Base-by-base conservation (phyloP, 2,329 filamentous ascomycete species). In the Penicillium rolfsii region DNA sequence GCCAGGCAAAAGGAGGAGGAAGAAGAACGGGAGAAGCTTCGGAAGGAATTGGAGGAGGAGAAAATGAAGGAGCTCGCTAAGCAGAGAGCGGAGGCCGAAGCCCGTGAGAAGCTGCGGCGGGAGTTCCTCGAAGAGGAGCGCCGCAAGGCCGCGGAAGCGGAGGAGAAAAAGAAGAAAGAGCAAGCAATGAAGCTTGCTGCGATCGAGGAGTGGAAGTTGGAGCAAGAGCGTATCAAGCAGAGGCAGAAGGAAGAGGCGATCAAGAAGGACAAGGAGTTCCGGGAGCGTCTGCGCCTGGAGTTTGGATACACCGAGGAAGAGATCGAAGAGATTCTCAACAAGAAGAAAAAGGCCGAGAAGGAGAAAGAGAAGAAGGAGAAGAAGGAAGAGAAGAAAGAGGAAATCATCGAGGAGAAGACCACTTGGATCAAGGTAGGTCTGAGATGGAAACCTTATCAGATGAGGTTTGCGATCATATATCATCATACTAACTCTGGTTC, bases 361-460 rank as follows among this genome's bases (percentile, higher is more conserved):
- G 38, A 72, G 33, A 58, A 70, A 43, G 56, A 70, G 16, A 60
- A 72, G 16, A 49, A 71, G 30, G 67, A 72, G 22, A 57, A 69
- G 72, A 74, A 61, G 72, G 73, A 74, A 30, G 67, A 72, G 60
- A 62, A 76, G 50, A 53, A 72, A 59, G 62, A 76, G 54, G 74
- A 76, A 41, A 58, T 65, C 45, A 61, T 68, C n/a, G 38, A 43
- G n/a, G 57, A 68, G 55, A 71, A 68, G 48, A 72, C 76, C 12
- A 80, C 77, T 24, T 81, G 75, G 70, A 79, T 81, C 64, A 81
- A 81, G 74, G 77, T 79, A 70, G 61, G 65, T 55, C 30, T 12
- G 4, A 38, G 9, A 22, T 22, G 38, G 38, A 2, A 28, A 26
- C 46, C 19, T 14, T 22, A 54, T 54, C 36, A n/a, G 52, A 35